Conservation (phyloP, 2,329 filamentous ascomycete species). For the Penicillium hordei region DNA sequence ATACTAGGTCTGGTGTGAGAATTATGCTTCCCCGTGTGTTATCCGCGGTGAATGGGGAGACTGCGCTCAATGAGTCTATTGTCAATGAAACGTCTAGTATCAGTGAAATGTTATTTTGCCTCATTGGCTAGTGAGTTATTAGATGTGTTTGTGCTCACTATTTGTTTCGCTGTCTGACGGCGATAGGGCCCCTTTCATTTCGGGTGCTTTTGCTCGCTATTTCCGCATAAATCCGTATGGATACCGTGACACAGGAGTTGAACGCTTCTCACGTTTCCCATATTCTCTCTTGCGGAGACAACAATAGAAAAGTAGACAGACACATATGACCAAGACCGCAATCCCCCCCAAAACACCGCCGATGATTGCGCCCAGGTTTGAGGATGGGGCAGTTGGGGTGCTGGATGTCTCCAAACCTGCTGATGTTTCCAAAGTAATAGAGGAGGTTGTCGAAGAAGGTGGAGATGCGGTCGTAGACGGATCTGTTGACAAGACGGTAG, state of each 20-base stretch:
- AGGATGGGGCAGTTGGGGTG: neutral
- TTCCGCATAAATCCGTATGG: neutral
- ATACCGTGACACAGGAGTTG: constrained; percentile 5
- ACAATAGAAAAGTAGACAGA: constrained; percentile 15
- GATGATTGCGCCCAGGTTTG: constrained; percentile 20
- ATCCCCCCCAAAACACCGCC: constrained; percentile 26
- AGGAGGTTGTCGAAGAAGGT: neutral
- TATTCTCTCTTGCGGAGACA: constrained; percentile 20
- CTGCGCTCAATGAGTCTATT: neutral
- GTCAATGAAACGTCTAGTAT: neutral
- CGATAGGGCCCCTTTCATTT: neutral
- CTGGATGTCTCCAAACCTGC: neutral
- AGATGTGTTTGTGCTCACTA: neutral
- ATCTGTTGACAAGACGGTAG: constrained; percentile 1
- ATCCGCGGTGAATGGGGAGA: neutral
- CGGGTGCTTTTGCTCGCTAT: neutral
- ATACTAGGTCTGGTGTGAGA: neutral
- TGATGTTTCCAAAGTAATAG: neutral
- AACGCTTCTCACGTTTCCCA: neutral
- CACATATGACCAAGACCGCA: constrained; percentile 11
- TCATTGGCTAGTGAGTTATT: neutral
- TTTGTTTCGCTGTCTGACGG: constrained; percentile 3
- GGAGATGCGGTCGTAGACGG: neutral
- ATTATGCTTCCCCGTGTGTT: neutral
- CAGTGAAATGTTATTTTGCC: neutral